phyloP scores from a whole-genome alignment of 495 filamentous ascomycete species.

The Acidomyces sp. region DNA sequence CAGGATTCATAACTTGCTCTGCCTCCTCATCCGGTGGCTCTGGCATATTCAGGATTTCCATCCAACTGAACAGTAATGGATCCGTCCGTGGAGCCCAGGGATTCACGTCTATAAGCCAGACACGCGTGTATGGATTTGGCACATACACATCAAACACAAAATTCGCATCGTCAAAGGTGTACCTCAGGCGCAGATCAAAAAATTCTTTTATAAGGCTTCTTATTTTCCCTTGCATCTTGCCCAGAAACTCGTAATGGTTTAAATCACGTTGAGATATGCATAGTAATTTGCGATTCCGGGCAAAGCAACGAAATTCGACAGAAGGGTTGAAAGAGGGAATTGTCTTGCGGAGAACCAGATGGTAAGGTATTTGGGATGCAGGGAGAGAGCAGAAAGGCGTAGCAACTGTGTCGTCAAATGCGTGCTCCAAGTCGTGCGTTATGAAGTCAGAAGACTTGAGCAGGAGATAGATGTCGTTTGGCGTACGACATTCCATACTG shows the following conservation, averaged over 20 bases:
- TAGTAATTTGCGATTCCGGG: slow-evolving; percentile 61
- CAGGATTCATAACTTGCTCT: slow-evolving; percentile 9
- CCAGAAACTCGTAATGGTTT: slow-evolving; percentile 77
- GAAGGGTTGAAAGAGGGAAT: slow-evolving; percentile 78
- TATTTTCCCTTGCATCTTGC: slow-evolving; percentile 48
- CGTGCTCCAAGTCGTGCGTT: slow-evolving; percentile 84
- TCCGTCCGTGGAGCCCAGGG: slow-evolving; percentile 89
- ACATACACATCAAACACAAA: slow-evolving; percentile 90
- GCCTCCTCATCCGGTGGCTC: slow-evolving; percentile 35
- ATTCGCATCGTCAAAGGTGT: slow-evolving; percentile 66
- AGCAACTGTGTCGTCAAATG: slow-evolving; percentile 65
- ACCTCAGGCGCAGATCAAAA: slow-evolving; percentile 56
- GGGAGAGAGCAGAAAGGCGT: slow-evolving; percentile 16
- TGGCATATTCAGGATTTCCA: slow-evolving; percentile 63
- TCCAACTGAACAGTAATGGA: slow-evolving; percentile 77
- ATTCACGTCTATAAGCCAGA: slow-evolving; percentile 87
- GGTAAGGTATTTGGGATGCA: slow-evolving; percentile 38
- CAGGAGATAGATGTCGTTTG: slow-evolving; percentile 86
- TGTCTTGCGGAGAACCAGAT: slow-evolving; percentile 68
- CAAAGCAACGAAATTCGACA: slow-evolving; percentile 91
- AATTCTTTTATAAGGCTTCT: slow-evolving; percentile 50
- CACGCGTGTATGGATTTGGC: slow-evolving; percentile 59
- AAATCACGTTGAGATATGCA: slow-evolving; percentile 81
- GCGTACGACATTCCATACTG: slow-evolving; percentile 69
- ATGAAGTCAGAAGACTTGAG: slow-evolving; percentile 89